Evolutionary conservation across 2,329 filamentous ascomycete species (phyloP), one percentile per base, ranked within the genome.

Genomic region (Penicillium sp.): DNA sequence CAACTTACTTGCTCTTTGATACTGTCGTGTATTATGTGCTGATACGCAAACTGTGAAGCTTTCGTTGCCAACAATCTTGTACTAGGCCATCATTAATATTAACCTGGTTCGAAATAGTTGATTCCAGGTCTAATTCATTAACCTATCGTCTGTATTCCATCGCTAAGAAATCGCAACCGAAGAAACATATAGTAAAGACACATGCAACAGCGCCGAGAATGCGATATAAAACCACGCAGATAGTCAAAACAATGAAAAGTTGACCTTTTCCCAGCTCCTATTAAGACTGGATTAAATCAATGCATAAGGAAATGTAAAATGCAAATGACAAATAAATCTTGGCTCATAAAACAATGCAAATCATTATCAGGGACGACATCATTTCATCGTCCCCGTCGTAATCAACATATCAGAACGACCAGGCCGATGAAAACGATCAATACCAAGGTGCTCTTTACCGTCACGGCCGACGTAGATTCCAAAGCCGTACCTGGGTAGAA

Each of bases 401-500:
- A 75, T 70, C 32, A 74, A 55, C 72, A 75, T 75, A 55, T 75
- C 71, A 3, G 66, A 63, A 44, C 70, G 64, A 20, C 71, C 66
- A 28, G 69, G 67, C 37, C 75, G 67, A 44, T 71, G 65, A 33
- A 82, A 70, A 13, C 80, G 75, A 62, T 84, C 81, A 54, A 85
- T 76, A 0, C 81, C 81, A 9, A 82, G 66, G 63, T 80, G 80
- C 56, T 83, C 80, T 48, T 74, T 75, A 1, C 81, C 81, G 61
- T 84, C 81, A 24, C 80, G 71, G 0, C 81, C 82, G 2, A 75
- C 67, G 54, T 79, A 81, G 15, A 81, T 72, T 1, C 80, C 81
- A 60, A 83, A 81, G 0, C 75, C 79, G 57, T 81, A 85, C 44
- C 70, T 69, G 7, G 74, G 62, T 38, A 64, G 54, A 4, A 66